Base-by-base conservation (phyloP, 805 yeast species). In the Yarrowia yakushimensis region DNA sequence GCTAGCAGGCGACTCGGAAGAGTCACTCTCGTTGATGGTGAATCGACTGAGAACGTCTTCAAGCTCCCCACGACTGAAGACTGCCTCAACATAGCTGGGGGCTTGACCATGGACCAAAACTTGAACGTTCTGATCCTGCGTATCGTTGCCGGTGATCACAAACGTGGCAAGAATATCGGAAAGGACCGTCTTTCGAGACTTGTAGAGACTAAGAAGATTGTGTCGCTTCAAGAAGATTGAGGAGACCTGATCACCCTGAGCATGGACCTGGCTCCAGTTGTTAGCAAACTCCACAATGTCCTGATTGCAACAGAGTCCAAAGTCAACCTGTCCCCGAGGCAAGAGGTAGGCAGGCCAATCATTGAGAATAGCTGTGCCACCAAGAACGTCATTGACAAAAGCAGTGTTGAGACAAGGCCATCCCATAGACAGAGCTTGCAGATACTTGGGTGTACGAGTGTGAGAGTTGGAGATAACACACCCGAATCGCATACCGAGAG, bases 381-480 rank as follows among this genome's bases (percentile, higher is more conserved):
- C 30, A 12, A 55, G 22, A n/a, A 55, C 61, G 15, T 39, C 28
- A 5, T 28, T 41, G n/a, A 55, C 61, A 28, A 55, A 55, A 1
- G 48, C 31, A 10, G 37, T 22, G 37, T 55, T 34, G 8, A 55
- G 37, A 18, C 61, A 55, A 4, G 61, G 61, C 61, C 61, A 55
- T 3, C 61, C 61, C 46, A 41, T 41, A 5, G 61, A 25, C 3
- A 55, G 48, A 5, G 61, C 61, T n/a, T 55, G 61, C 1, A 55
- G 22, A n/a, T 55, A 55, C 23, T 55, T 55, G 15, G 37, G 48
- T 2, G 61, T 55, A 15, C 61, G 61, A 6, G 48, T 30, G 13
- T 55, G 48, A 4, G 61, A 55, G 30, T 55, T 41, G 27, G 61
- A 55, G 9, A 55, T 39, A 22, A 55, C 61, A 28, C 61, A 55